Base-by-base conservation (phyloP, 495 filamentous ascomycete genomes). In the Podospora didyma region DNA sequence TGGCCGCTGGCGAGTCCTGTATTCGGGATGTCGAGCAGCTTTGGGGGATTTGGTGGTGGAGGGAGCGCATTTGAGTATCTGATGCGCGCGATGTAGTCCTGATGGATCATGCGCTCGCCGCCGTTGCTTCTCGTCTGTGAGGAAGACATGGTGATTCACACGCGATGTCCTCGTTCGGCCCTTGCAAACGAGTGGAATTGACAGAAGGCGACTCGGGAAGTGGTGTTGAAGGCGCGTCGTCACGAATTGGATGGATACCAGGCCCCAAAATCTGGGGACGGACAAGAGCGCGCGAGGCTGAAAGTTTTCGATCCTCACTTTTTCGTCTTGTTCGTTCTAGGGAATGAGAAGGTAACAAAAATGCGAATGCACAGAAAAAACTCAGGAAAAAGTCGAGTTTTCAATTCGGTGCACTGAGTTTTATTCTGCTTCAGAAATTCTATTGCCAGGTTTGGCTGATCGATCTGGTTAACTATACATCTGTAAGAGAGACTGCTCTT, bases 21-120 rank as follows among this genome's bases (percentile, higher is more conserved):
- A 63, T 93, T 96, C 7, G 94, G 93, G 60, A 98, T 95, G 56
- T 97, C 89, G 62, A 98, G 87, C 50, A 97, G 86, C 77, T 97
- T 98, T 1, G 95, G 94, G 2, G 92, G 92, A 68, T 89, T 89
- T 49, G 92, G 88, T 22, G 94, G 94, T 31, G 94, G 91, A 42
- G 94, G 94, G 5, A 98, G 85, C 47, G 89, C 84, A 82, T 98
- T 98, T 60, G 90, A 89, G 71, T 96, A 98, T 66, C 94, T 84
- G 53, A 96, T 87, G 52, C 93, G 88, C 46, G 91, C 93, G 60
- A 98, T 96, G 66, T 96, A 97, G 64, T 98, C 94, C 73, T 98
- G 94, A 63, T 91, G 89, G 57, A 89, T 88, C 66, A 82, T 83
- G 62, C 81, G 79, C 73, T 88, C 83, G 53, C 73, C 71, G 52